Base-by-base conservation (phyloP, 305 asterid genomes). In the Euphrasia arctica region DNA sequence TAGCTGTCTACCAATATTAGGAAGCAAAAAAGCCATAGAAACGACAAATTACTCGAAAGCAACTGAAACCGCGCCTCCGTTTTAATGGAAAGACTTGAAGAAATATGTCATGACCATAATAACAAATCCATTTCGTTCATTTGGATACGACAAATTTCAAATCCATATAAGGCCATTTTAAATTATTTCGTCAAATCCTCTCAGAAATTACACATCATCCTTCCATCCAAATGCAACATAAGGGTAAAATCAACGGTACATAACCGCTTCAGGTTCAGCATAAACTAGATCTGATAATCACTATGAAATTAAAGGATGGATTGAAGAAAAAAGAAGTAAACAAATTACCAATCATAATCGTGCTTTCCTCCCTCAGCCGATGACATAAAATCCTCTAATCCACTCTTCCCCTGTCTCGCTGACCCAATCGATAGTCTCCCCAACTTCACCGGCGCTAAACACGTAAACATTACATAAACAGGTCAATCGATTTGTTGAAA, bases 341-440 rank as follows among this genome's bases (percentile, higher is more conserved):
- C 34, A 66, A 65, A 5, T 27, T 85, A 93, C 99, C 99, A 94
- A 79, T 94, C 99, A 47, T 94, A 94, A 72, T 94, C 99, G 74
- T 94, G 83, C 75, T 94, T 94, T 54, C 97, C 99, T 60, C 88
- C 96, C 9, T 88, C 97, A n/a, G 84, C 72, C 11, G 95, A 76
- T 13, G 91, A 69, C 67, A 93, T 62, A 14, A 88, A 78, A 79
- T 88, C 99, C 59, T 90, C 95, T 49, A 83, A 75, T 68, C 85
- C 91, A 75, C 68, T 86, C 81, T 77, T 90, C 67, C 75, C 81
- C 66, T 61, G 83, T 59, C 77, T 85, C 2, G 78, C 80, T 31
- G 91, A 79, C 83, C 98, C 97, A 69, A 92, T 64, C n/a, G 97
- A 90, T 29, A 93, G 94, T 59, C 95, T 93, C 70, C 95, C 96